Base-by-base conservation (phyloP, 2,329 filamentous ascomycete genomes). In the Claviceps cyperi region DNA sequence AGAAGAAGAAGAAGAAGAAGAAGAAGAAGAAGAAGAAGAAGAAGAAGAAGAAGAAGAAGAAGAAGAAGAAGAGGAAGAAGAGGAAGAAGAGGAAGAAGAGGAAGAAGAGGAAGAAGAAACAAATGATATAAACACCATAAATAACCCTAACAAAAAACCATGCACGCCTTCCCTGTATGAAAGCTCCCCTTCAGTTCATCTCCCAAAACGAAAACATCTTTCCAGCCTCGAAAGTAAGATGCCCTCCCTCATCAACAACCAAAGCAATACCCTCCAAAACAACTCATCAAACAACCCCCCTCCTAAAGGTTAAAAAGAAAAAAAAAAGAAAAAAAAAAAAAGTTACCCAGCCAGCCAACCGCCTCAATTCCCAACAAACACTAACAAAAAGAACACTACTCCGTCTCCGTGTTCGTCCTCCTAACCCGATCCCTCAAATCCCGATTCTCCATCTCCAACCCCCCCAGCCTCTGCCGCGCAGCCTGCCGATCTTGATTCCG, bases 401-500 rank as follows among this genome's bases (percentile, higher is more conserved):
- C 51, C n/a, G 24, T 50, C 39, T 50, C 51, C 47, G 48, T 52
- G 17, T 48, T 53, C 11, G 53, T 58, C 52, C 68, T 59, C 56
- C 65, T 81, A 51, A 89, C 67, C 66, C 81, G 75, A 15, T 75
- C 74, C 51, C 78, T 72, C 53, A 92, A 66, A 56, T 85, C 80
- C 56, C 83, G 77, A 60, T 88, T 88, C 68, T 89, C 83, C 49
- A 76, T 71, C 61, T 82, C 77, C n/a, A 84, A 76, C 53, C 89
- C 84, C 52, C 88, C 83, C 0, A 95, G 68, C 48, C 91, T 73
- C 68, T 89, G 84, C 50, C 86, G 73, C 28, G 91, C 91, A 22
- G 88, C 89, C 46, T 78, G 84, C 3, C 92, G 80, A 67, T 98
- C 92, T 51, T 94, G 72, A 49, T 94, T 72, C 43, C 92, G 73